phyloP scores from a whole-genome alignment of 352 stramenopile genomes.

The Pilasporangium apinafurcum region DNA sequence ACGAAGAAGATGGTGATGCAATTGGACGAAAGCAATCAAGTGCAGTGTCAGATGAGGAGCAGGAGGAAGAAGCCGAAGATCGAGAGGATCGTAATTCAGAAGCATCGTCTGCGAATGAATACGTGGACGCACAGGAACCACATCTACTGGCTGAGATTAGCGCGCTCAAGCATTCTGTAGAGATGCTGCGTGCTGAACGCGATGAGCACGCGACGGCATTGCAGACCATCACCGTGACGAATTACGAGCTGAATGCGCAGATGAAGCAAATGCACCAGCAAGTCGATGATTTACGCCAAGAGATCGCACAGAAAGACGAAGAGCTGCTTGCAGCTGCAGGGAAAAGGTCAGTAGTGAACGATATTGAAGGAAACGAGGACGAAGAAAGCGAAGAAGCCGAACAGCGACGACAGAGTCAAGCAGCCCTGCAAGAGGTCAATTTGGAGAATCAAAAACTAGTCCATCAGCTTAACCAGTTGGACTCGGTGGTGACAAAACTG shows the following conservation, averaged over 20 bases:
- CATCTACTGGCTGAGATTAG: constrained; percentile 44
- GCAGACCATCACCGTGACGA: constrained; percentile 2
- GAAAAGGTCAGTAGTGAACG: too few species aligned
- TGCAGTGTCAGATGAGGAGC: too few species aligned
- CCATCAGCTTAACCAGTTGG: constrained; percentile 32
- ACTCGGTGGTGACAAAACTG: constrained; percentile 37
- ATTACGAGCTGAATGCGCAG: constrained; percentile 11
- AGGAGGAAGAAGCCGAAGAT: constrained; percentile 8
- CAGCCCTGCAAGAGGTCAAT: constrained; percentile 5
- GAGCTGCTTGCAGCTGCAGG: constrained; percentile 1
- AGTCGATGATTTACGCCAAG: constrained; percentile 1
- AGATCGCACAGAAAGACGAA: constrained; percentile 16
- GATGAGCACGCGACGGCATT: constrained; percentile 3
- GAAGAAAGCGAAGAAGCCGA: constrained; percentile 3
- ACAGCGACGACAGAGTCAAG: constrained; percentile 2
- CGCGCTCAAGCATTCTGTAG: constrained; percentile 31
- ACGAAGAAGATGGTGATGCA: constrained; percentile 7
- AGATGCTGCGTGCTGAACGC: constrained; percentile 9
- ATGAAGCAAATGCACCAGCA: constrained; percentile 13
- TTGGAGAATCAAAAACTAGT: constrained; percentile 27
- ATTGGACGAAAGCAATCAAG: too few species aligned
- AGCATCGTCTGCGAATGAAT: constrained; percentile 49
- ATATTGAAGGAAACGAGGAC: constrained; percentile 5
- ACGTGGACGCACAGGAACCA: constrained; percentile 46
- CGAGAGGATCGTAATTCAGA: constrained; percentile 28